Evolutionary conservation across 768 basidiomycete genomes (phyloP), one percentile per base, ranked within the genome.

Genomic region (Galerina marginata): DNA sequence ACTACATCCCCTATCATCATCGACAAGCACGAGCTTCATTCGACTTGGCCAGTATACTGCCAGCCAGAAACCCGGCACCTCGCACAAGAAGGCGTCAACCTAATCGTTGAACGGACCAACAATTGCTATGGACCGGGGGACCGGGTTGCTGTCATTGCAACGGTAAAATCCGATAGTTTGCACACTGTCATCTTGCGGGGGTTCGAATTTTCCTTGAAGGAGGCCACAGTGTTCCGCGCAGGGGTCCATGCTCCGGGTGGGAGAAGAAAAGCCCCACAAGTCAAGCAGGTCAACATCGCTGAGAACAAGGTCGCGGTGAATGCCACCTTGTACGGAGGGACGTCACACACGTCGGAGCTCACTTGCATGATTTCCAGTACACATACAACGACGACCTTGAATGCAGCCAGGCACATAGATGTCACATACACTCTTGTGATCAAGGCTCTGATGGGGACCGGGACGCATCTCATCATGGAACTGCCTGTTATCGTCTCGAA

Each of bases 21-120:
- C 67, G 91, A 93, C 79, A 97, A 96, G 73, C 95, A 96, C 69
- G 95, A 96, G 64, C 78, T 96, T 6, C 95, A 96, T 69, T 91
- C 94, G 4, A 89, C 92, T 1, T 97, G 95, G 95, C 95, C 95
- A 2, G 83, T 96, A 33, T 96, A 94, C 69, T 85, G 84, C 50
- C 91, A 93, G 69, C 83, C 84, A 10, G 91, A 94, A 67, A 82
- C 81, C 37, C 89, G 92, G n/a, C 81, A 84, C 14, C 74, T 86
- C 15, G 67, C 79, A 2, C 84, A 88, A 62, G 89, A 93, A 3
- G 89, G 88, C 26, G 82, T 94, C 15, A 87, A 83, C 23, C 84
- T 97, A 61, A 86, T 83, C 45, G 89, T 95, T 16, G 87, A 91
- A 26, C 88, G 95, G 39, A 80, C 80, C 25, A 82, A 86, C 59